A percentile compares a stretch with the other conserved stretches of the same genome.
These are phyloP conservation scores for Penicillium canescens DNA, from an alignment of 495 filamentous ascomycete genomes.

Conservation along the genomic window DNA sequence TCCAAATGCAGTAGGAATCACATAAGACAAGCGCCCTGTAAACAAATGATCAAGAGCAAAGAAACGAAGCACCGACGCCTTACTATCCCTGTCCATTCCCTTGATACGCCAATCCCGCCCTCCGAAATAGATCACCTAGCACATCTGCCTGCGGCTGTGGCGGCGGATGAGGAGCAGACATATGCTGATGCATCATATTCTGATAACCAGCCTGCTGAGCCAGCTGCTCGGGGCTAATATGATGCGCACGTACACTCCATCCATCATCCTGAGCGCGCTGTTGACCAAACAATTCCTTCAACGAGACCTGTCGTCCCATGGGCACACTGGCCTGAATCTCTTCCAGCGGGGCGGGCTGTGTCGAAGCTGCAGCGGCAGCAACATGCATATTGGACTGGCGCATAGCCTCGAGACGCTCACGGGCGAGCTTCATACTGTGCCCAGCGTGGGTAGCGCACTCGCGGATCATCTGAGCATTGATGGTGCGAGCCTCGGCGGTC, in stretches of 20 bases:
- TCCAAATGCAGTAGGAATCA: conserved; percentile 9
- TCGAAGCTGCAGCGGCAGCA: conserved; percentile 33
- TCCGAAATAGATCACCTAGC: conserved; percentile 43
- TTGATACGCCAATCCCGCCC: conserved; percentile 41
- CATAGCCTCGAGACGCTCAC: conserved; percentile 40
- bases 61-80: not conserved
- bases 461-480: conserved; percentile 53
- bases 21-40: conserved; percentile 16
- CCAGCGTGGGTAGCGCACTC: conserved; percentile 56
- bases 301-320: conserved; percentile 54
- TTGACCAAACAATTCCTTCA: conserved; percentile 57
- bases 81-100: conserved; percentile 19
- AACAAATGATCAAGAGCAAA: conserved; percentile 4
- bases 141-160: conserved; percentile 32
- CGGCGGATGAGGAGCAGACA: conserved; percentile 13
- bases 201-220: conserved; percentile 12
- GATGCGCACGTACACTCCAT: conserved; percentile 50
- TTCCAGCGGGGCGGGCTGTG: conserved; percentile 29
- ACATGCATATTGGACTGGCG: conserved; percentile 39
- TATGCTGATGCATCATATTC: conserved; percentile 14
- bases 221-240: conserved; percentile 21
- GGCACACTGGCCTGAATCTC: conserved; percentile 39
- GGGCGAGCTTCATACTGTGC: conserved; percentile 42
- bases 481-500: conserved; percentile 49
- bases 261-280: conserved; percentile 53